Base-by-base conservation (phyloP, 176 grass and related monocot genomes). In the Elymus sibiricus region DNA sequence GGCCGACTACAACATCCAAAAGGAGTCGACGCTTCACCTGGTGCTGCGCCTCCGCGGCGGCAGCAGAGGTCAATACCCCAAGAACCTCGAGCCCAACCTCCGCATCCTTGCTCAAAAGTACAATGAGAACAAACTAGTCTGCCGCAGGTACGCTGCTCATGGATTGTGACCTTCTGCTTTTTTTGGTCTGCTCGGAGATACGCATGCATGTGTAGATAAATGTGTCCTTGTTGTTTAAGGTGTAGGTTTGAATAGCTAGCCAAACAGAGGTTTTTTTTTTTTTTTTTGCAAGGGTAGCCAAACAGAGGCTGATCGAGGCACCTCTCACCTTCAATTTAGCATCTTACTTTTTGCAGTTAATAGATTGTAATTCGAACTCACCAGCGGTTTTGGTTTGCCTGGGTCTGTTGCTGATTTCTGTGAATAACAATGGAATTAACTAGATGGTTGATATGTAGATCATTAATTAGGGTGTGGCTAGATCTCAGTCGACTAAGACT, bases 1-100 rank as follows among this genome's bases (percentile, higher is more conserved):
- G 38, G 88, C 85, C 12, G 88, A 88, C 85, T 93, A 88, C 88
- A 90, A 75, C 70, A 93, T 93, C 51, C 85, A 90, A 58, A 86
- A 92, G 83, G 90, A 92, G 86, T 85, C 86, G 22, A 92, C 90
- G 22, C 83, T 92, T 3, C 90, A 92, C 53, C 86, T 86, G 4
- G 86, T 88, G 53, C 86, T 91, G 14, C 87, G 87, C 38, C 87
- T 91, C 90, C 71, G 78, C 44, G 86, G 85, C 8, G 85, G 89
- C 47, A 69, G 46, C 71, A 77, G 81, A 73, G 73, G 70, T 14
- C 11, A 17, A 24, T 29, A 24, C 35, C 39, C 27, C 63, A 79
- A 10, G 31, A 9, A 39, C 4, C 46, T 55, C 11, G 69, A 70
- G 21, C 86, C 86, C 70, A 11, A n/a, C 35, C 86, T 87, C 79